Conservation (phyloP, 2,329 filamentous ascomycete genomes). For the Helotiales sp. region DNA sequence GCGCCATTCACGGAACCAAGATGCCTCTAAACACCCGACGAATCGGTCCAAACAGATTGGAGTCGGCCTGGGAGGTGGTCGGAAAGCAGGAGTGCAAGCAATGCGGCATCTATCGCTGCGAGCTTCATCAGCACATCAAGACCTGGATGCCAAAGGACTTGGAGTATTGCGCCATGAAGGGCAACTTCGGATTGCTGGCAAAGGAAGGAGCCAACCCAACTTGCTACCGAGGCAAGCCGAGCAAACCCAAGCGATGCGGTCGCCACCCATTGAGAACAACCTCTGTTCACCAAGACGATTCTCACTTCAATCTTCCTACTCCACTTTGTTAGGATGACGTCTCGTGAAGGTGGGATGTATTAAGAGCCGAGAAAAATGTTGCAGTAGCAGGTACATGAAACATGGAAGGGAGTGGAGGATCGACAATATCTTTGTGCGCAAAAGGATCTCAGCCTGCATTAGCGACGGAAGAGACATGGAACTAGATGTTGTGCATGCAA, state of each 20-base stretch:
- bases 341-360: background rate
- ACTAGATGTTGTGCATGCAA: conserved; percentile 2
- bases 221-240: conserved; percentile 61
- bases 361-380: background rate
- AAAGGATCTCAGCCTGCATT: background rate
- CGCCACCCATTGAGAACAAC: conserved; percentile 44
- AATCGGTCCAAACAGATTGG: conserved; percentile 60
- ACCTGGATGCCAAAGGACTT: conserved; percentile 56
- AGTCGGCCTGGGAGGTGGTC: conserved; percentile 63
- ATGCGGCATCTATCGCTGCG: conserved; percentile 60
- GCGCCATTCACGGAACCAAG: conserved; percentile 50
- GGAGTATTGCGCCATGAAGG: conserved; percentile 62
- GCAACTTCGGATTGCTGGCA: conserved; percentile 54
- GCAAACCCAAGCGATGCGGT: conserved; percentile 58
- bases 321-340: background rate
- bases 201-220: conserved; percentile 47
- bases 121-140: conserved; percentile 62
- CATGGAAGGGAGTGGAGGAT: background rate
- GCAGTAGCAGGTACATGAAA: background rate
- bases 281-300: conserved; percentile 25
- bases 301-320: conserved; percentile 7
- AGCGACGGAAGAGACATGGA: background rate
- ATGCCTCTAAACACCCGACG: conserved; percentile 59
- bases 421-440: background rate
- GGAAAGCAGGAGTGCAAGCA: conserved; percentile 64